Base-by-base conservation (phyloP, 345 rosid species). In the Noccaea caerulescens region DNA sequence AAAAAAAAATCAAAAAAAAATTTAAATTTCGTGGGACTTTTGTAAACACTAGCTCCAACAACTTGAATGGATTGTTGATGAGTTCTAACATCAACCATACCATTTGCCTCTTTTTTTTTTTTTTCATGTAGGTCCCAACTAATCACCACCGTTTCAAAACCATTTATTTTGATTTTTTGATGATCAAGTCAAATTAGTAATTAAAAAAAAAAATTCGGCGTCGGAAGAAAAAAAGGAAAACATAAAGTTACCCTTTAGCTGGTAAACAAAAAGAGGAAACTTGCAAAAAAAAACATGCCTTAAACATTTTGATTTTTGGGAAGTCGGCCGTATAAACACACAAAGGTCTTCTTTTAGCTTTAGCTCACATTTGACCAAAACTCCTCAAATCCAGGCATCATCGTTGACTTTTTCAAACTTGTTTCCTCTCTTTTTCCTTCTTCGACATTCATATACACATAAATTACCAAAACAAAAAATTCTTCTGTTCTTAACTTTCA, bases 321-420 rank as follows among this genome's bases (percentile, higher is more conserved):
- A 57, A 61, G 65, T 68, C 65, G 70, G 74, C 79, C 37, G 63
- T 68, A 68, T 75, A 67, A 75, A 75, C 73, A 74, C 78, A 67
- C 78, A 67, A 59, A 67, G 37, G 33, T 74, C 62, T 58, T 50
- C 41, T 52, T 43, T 36, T 5, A 20, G 8, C 44, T 10, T 62
- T 37, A 68, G 65, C 58, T 68, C 58, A 62, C 52, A 62, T 75
- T 75, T 75, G 79, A 75, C 79, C 79, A 61, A 45, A 60, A 36
- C 74, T 60, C 69, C 55, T 74, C 11, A 3, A 58, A 23, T 73
- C 20, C 46, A 66, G 77, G 67, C 72, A 60, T 43, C 69, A 60
- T 68, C 69, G 65, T 75, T 68, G 70, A 75, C 79, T 6, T 68
- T 68, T 68, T 62, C 74, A 53, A 75, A 68, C 74, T 62, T 23